Evolutionary conservation across 2,329 filamentous ascomycete genomes (phyloP).

Genomic region (Pleurostoma richardsiae): DNA sequence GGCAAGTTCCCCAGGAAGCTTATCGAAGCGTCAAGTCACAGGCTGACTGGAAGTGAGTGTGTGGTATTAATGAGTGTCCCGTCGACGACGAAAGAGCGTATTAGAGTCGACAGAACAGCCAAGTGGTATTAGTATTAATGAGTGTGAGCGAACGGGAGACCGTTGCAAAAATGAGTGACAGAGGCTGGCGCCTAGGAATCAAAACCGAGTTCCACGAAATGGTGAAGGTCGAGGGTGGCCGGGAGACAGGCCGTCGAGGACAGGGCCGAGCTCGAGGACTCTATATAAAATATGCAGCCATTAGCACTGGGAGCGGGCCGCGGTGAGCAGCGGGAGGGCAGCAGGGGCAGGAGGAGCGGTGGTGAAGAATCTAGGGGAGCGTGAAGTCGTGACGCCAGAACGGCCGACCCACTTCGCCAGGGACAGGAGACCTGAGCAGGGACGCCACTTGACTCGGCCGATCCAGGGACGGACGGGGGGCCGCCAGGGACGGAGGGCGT

Average conservation of each 20-base stretch:
- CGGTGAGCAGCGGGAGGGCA: not conserved
- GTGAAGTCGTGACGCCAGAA: constrained; percentile 1
- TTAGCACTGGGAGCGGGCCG: no score
- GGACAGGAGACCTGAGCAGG: no score
- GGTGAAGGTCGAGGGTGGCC: constrained; percentile 27
- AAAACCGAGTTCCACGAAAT: constrained; percentile 20
- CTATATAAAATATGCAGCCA: constrained; percentile 20
- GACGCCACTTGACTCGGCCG: no score
- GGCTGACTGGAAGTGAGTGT: constrained; percentile 16
- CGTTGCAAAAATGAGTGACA: constrained; percentile 49
- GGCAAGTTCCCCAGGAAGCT: constrained; percentile 50
- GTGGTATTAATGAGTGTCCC: constrained; percentile 21
- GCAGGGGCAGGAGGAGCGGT: not conserved
- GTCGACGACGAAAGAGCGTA: constrained; percentile 31
- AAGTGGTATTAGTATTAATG: constrained; percentile 53
- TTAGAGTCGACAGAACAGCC: constrained; percentile 32
- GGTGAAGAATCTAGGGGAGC: constrained; percentile 7
- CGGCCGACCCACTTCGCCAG: no score
- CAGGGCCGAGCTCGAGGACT: constrained; percentile 36
- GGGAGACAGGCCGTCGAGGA: constrained; percentile 40
- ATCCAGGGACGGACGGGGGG: no score
- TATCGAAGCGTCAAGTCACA: constrained; percentile 14
- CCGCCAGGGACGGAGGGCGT: no score
- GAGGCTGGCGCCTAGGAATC: constrained; percentile 43
- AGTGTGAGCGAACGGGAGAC: constrained; percentile 37